Conservation (phyloP, 208 protist genomes). For the Acanthamoeba lenticulata region DNA sequence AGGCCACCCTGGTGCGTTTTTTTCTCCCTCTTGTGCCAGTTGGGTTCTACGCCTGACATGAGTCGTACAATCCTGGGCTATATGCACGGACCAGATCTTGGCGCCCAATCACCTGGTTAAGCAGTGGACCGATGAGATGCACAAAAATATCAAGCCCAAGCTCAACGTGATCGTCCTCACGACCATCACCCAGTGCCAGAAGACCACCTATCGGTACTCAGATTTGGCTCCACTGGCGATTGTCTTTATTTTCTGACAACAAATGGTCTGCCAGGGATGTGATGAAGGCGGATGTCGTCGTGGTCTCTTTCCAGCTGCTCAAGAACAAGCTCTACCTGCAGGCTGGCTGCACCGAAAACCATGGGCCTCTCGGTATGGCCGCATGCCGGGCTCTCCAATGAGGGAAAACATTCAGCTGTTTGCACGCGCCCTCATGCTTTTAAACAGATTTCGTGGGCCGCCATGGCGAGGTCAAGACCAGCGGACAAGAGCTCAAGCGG, state of each 20-base stretch:
- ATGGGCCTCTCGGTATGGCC: neutral
- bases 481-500: constrained; percentile 10
- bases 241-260: too few relatives aligned
- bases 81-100: constrained; percentile 1
- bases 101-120: constrained; percentile 59
- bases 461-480: neutral
- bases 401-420: too few relatives aligned
- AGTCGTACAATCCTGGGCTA: too few relatives aligned
- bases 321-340: constrained; percentile 32
- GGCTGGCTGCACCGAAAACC: neutral
- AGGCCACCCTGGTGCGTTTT: neutral
- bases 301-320: constrained; percentile 54
- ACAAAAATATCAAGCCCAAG: constrained; percentile 46
- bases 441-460: neutral
- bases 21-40: too few relatives aligned
- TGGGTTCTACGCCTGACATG: too few relatives aligned
- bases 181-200: constrained; percentile 29
- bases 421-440: too few relatives aligned
- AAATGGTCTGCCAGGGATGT: neutral
- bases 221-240: too few relatives aligned
- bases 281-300: constrained; percentile 66
- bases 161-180: constrained; percentile 64
- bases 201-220: constrained; percentile 58
- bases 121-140: constrained; percentile 61
- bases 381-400: too few relatives aligned